Evolutionary conservation across 345 rosid species (phyloP).

Genomic region (Eucalyptus victrix): DNA sequence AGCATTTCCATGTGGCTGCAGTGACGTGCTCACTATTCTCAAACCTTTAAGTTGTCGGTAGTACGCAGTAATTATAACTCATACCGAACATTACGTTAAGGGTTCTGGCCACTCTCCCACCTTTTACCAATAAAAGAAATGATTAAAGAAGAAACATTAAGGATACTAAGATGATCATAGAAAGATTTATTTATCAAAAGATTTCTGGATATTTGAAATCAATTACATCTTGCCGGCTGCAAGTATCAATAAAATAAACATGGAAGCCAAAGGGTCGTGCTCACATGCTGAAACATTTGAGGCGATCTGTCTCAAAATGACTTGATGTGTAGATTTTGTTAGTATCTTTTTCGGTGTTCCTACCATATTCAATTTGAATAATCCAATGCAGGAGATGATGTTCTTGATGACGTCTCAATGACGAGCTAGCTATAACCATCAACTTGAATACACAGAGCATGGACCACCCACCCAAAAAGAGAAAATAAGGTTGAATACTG

Average conservation of each 20-base stretch:
- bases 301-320: neutral
- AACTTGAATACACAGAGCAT: neutral
- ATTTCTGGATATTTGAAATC: neutral
- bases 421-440: neutral
- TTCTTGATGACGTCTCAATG: neutral
- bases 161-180: neutral
- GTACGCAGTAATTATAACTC: neutral
- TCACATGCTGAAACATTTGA: neutral
- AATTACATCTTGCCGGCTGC: neutral
- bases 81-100: neutral
- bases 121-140: neutral
- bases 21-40: accelerated
- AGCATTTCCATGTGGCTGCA: neutral
- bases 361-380: neutral
- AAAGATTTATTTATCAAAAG: neutral
- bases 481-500: neutral
- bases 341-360: neutral
- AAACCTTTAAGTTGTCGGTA: accelerated
- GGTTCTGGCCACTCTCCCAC: too few relatives aligned
- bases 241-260: neutral
- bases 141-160: neutral
- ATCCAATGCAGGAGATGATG: neutral
- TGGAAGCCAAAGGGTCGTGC: neutral
- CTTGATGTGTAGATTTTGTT: neutral
- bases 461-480: neutral